Evolutionary conservation across 2,329 filamentous ascomycete species (phyloP).

Genomic region (Aspergillus melleus): DNA sequence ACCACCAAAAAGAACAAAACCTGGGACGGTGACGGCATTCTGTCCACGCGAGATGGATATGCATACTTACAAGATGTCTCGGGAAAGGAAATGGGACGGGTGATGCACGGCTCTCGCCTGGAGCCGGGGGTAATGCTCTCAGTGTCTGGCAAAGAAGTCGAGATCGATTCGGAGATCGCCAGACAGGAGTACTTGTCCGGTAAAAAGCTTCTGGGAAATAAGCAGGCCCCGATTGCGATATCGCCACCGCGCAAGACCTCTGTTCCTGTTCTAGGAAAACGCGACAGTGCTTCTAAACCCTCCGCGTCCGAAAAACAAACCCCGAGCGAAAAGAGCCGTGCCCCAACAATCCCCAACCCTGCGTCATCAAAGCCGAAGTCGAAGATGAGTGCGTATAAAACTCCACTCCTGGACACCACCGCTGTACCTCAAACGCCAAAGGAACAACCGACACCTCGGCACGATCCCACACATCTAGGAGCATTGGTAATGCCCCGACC

Average conservation of each 20-base stretch:
- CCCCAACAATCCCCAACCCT: conserved; percentile 26
- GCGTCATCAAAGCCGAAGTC: conserved; percentile 43
- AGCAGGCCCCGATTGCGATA: conserved; percentile 20
- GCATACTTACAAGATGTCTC: conserved; percentile 62
- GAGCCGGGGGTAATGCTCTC: conserved; percentile 62
- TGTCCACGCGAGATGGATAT: conserved; percentile 58
- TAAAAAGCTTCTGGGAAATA: conserved; percentile 25
- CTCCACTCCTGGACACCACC: conserved; percentile 58
- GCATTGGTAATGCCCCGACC: conserved; percentile 69
- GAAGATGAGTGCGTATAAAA: conserved; percentile 58
- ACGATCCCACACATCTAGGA: conserved; percentile 60
- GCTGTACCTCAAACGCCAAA: conserved; percentile 48
- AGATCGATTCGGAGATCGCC: conserved; percentile 63
- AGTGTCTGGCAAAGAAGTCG: conserved; percentile 66
- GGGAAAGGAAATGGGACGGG: conserved; percentile 63
- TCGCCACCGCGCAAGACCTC: conserved; percentile 21
- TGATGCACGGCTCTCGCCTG: conserved; percentile 56
- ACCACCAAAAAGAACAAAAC: conserved; percentile 74
- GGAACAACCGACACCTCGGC: conserved; percentile 59
- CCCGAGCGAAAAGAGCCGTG: conserved; percentile 12
- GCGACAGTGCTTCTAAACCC: conserved; percentile 8
- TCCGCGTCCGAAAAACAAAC: conserved; percentile 13
- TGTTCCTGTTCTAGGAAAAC: conserved; percentile 14
- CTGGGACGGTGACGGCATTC: conserved; percentile 72
- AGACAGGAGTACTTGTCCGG: conserved; percentile 58